Base-by-base conservation (phyloP, 257 asterid genomes). In the Gentiana straminea region DNA sequence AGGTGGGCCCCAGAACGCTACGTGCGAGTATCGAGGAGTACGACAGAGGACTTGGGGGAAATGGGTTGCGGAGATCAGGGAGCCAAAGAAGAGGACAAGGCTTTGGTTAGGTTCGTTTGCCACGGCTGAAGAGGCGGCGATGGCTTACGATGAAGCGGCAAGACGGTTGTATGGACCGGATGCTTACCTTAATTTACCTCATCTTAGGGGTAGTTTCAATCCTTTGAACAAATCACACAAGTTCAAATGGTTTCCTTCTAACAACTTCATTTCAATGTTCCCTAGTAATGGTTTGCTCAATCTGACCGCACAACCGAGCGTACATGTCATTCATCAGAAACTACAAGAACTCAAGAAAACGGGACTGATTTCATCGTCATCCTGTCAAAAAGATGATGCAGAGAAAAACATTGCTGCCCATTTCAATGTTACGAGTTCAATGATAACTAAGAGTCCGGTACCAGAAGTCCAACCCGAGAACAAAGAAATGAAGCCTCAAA, bases 101-200 rank as follows among this genome's bases (percentile, higher is more conserved):
- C 80, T 91, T 39, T 91, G 97, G 98, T 77, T 91, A 4, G 98
- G 97, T 57, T 91, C 97, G 7, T 91, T 84, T 8, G 74, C 97
- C 13, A 91, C 95, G 0, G 98, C 97, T 0, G 97, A 91, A 58
- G 98, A 87, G 70, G 97, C 98, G 0, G 98, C 97, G 59, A 84
- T 87, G 93, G 98, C 98, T 1, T 91, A 91, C 8, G 97, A 87
- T 55, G 98, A 91, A 64, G 98, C 98, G 0, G 98, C 98, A 0
- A 66, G 97, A 48, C 81, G 95, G 63, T 59, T 91, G 52, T 91
- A 91, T 8, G 98, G 98, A 43, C 81, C 95, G 0, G 95, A 91
- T 63, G 96, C 98, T 51, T 85, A 79, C 84, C 94, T 91, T 46
- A 91, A 87, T 67, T 78, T 91, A 50, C 97, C 97, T 3, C 98